A percentile compares a stretch with the other conserved stretches of the same genome.
phyloP scores from a whole-genome alignment of 2,329 filamentous ascomycete species.

The Daldinia sp. region DNA sequence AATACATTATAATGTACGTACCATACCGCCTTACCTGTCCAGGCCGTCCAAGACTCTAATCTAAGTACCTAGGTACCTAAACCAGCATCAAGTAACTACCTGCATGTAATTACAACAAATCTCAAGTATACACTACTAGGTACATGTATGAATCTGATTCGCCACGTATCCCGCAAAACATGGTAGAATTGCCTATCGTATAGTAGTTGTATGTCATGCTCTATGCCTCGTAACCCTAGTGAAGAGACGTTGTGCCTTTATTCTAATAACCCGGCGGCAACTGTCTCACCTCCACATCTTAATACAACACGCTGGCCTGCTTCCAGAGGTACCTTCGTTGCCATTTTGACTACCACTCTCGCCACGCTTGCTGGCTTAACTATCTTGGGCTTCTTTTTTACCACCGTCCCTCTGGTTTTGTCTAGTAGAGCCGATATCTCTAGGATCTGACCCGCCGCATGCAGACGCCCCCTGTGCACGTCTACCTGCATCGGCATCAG shows the following conservation, averaged over 20 bases:
- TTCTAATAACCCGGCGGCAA: conserved; percentile 89
- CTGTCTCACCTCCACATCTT: conserved; percentile 81
- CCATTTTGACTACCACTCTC: conserved; percentile 79
- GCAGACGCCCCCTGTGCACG: conserved; percentile 85
- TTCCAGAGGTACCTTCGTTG: conserved; percentile 81
- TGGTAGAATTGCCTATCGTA: background rate
- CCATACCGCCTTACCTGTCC: too few species aligned
- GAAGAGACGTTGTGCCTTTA: conserved; percentile 52
- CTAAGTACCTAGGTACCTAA: background rate
- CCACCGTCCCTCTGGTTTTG: conserved; percentile 78
- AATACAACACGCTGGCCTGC: conserved; percentile 83
- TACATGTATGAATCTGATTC: background rate
- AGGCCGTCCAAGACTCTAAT: too few species aligned
- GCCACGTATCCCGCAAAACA: background rate
- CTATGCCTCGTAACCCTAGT: background rate
- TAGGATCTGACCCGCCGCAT: conserved; percentile 80
- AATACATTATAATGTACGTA: too few species aligned
- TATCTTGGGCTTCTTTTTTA: conserved; percentile 87
- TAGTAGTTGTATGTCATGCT: background rate
- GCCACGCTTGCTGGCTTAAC: conserved; percentile 84
- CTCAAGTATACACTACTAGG: background rate
- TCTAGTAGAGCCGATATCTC: conserved; percentile 80
- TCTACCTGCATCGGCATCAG: conserved; percentile 90
- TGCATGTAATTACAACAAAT: too few species aligned
- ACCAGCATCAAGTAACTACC: too few species aligned